Percentiles rank a stretch among this genome's conserved stretches.
Evolutionary conservation across 805 yeast genomes (phyloP).

Genomic region (Kregervanrija delftensis): DNA sequence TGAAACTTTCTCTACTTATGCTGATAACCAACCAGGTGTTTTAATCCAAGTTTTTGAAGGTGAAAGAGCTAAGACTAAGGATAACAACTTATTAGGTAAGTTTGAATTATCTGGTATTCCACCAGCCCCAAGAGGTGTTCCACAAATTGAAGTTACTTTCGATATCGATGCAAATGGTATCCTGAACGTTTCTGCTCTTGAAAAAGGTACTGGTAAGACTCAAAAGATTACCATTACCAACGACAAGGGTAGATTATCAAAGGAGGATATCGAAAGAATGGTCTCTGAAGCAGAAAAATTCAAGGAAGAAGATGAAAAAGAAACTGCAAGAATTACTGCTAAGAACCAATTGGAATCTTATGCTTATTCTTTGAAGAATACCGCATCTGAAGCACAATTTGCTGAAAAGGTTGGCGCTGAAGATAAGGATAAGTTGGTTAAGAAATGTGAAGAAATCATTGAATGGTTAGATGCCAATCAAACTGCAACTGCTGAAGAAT

Average conservation of each 20-base stretch:
- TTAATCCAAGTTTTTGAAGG: constrained; percentile 96
- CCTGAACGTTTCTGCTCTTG: constrained; percentile 91
- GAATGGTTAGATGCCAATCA: constrained; percentile 91
- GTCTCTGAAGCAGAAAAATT: constrained; percentile 95
- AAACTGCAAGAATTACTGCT: constrained; percentile 98
- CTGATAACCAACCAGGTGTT: constrained; percentile 99
- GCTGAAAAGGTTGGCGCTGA: constrained; percentile 34
- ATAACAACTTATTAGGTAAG: constrained; percentile 94
- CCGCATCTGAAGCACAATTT: constrained; percentile 93
- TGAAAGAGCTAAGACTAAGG: constrained; percentile 95
- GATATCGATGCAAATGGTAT: constrained; percentile 97
- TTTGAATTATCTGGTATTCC: constrained; percentile 95
- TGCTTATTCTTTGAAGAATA: constrained; percentile 90
- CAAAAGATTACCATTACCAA: constrained; percentile 96
- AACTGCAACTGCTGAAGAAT: constrained; percentile 90
- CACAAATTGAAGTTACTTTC: constrained; percentile 95
- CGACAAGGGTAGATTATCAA: constrained; percentile 97
- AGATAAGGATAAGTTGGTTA: constrained; percentile 51
- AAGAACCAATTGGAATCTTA: constrained; percentile 98
- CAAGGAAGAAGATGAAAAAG: constrained; percentile 93
- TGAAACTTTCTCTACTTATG: constrained; percentile 92
- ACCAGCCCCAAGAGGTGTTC: constrained; percentile 98
- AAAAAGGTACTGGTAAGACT: constrained; percentile 97
- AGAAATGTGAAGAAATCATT: constrained; percentile 72
- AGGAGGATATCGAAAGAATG: constrained; percentile 97